A percentile compares a stretch with the other conserved stretches of the same genome.
phyloP scores from a whole-genome alignment of 2,329 filamentous ascomycete genomes.

The Venturia asperata region DNA sequence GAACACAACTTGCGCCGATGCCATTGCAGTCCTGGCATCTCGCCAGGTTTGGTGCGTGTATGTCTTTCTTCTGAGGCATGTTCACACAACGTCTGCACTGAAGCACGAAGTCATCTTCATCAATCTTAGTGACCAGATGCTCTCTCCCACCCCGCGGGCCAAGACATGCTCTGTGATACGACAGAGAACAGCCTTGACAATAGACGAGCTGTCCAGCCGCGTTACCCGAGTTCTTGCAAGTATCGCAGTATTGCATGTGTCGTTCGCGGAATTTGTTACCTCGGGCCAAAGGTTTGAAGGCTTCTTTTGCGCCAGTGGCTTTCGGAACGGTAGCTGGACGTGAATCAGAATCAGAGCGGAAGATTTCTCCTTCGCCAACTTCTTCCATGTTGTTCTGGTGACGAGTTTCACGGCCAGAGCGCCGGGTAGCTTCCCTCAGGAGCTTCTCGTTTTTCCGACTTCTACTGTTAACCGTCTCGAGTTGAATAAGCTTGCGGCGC shows the following conservation, averaged over 20 bases:
- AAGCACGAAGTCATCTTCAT: constrained; percentile 68
- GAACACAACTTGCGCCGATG: constrained; percentile 59
- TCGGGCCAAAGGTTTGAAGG: constrained; percentile 57
- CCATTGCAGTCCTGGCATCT: constrained; percentile 63
- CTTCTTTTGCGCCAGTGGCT: constrained; percentile 58
- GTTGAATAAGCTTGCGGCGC: constrained; percentile 21
- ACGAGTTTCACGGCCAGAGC: constrained; percentile 41
- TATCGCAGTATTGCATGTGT: constrained; percentile 66
- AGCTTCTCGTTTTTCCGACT: constrained; percentile 22
- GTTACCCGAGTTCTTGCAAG: constrained; percentile 49
- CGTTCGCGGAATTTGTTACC: constrained; percentile 60
- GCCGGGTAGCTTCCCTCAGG: constrained; percentile 30
- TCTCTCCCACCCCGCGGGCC: constrained; percentile 66
- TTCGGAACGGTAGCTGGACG: constrained; percentile 42
- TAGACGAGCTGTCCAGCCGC: constrained; percentile 51
- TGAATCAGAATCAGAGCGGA: constrained; percentile 38
- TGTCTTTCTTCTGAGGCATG: constrained; percentile 59
- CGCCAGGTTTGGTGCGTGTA: constrained; percentile 60
- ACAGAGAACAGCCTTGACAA: constrained; percentile 83
- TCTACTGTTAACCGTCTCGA: neutral
- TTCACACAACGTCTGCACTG: constrained; percentile 85
- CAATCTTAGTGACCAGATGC: constrained; percentile 85
- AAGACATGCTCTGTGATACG: constrained; percentile 78
- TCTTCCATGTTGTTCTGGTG: constrained; percentile 47
- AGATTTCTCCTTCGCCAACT: constrained; percentile 53